Evolutionary conservation across 1,284 basidiomycete genomes (phyloP), one percentile per base, ranked within the genome.

Genomic region (Ustilago cynodontis): DNA sequence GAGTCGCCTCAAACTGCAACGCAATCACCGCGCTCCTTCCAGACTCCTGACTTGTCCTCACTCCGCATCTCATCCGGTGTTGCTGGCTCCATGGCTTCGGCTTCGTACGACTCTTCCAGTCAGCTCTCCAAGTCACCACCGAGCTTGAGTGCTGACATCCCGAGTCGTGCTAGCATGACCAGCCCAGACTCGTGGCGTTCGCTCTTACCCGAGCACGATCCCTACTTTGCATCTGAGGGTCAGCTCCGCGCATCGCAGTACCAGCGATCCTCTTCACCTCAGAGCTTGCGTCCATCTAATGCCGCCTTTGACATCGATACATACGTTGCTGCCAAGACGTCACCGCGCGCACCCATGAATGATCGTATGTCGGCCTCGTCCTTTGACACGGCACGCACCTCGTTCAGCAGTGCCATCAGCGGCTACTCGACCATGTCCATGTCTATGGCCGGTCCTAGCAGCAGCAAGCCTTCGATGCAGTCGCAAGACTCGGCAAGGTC

Each of bases 101-200:
- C 45, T 43, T 55, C 53, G 2, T 29, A 22, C 20, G n/a, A n/a
- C 8, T 28, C 55, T 14, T 52, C 58, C 10, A 52, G 59, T 37
- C 53, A 33, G 20, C 13, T 51, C 24, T 56, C 31, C 43, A 43
- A 22, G 26, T 59, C 54, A 26, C 58, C 54, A 26, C 58, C 58
- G 45, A 61, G 49, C 43, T n/a, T 71, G 29, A 52, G 65, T 35
- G 33, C 41, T 22, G 53, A 60, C 29, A 33, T 60, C 10, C 41
- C 61, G 20, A 35, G 10, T n/a, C 60, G 72, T 11, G 51, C 53
- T 16, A 54, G 28, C 55, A 60, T 77, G 59, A 71, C 73, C 9
- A 79, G 77, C 37, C 80, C 79, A 2, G 80, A 82, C 56, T 71
- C 77, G 24, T 82, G 80, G 80, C 67, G 80, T 20, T 69, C 72